Conservation (phyloP, 2,329 filamentous ascomycete species). For the Cladosporium sp. region DNA sequence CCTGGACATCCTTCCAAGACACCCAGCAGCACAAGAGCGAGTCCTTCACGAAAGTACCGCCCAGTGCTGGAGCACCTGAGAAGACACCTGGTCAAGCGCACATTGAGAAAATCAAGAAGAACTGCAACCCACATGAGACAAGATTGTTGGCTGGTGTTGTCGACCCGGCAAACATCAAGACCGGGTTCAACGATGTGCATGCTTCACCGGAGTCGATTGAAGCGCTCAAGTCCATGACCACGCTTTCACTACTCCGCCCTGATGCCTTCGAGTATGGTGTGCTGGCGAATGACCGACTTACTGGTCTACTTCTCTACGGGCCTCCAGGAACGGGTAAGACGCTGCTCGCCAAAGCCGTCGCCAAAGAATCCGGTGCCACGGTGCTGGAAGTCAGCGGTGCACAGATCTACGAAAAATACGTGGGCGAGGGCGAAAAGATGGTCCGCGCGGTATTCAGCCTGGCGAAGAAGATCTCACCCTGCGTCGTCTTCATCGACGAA, state of each 20-base stretch:
- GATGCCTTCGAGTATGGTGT: slow-evolving; percentile 97
- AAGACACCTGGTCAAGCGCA: slow-evolving; percentile 16
- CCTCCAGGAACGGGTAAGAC: slow-evolving; percentile 88
- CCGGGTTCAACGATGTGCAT: slow-evolving; percentile 83
- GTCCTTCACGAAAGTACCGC: background rate
- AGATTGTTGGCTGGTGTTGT: slow-evolving; percentile 77
- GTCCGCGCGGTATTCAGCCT: slow-evolving; percentile 86
- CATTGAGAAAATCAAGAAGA: slow-evolving; percentile 49
- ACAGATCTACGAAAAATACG: slow-evolving; percentile 92
- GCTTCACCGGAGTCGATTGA: slow-evolving; percentile 77
- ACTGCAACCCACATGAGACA: slow-evolving; percentile 73
- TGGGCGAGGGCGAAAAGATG: slow-evolving; percentile 95
- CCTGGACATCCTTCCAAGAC: slow-evolving; percentile 10
- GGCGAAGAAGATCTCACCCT: slow-evolving; percentile 84
- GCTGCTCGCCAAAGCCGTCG: slow-evolving; percentile 63
- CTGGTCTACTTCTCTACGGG: slow-evolving; percentile 92
- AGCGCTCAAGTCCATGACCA: slow-evolving; percentile 81
- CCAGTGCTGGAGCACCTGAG: background rate
- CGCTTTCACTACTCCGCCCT: slow-evolving; percentile 76
- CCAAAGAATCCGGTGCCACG: slow-evolving; percentile 61
- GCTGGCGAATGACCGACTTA: slow-evolving; percentile 82
- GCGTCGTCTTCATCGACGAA: slow-evolving; percentile 95
- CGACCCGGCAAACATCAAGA: slow-evolving; percentile 73
- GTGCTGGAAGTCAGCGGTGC: slow-evolving; percentile 82
- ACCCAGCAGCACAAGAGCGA: background rate